Evolutionary conservation across 768 basidiomycete genomes (phyloP).

Genomic region (Termitomyces sp.): DNA sequence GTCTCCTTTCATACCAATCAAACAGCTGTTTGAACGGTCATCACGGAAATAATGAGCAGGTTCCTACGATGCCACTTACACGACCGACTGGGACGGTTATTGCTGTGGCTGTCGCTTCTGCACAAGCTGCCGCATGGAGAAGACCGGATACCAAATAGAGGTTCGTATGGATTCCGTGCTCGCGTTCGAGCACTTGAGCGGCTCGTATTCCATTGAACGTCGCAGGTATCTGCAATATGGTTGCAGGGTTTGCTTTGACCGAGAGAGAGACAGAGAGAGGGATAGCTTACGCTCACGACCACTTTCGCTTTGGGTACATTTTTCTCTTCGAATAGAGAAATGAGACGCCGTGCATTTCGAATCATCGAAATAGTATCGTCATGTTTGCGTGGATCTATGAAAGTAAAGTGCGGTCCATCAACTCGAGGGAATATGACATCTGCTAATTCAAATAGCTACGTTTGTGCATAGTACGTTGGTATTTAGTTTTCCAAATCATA

Average conservation of each 20-base stretch:
- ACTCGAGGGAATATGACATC: conserved; percentile 36
- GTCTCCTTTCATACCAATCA: conserved; percentile 33
- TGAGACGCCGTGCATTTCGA: conserved; percentile 33
- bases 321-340: conserved; percentile 33
- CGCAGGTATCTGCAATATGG: conserved; percentile 44
- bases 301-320: conserved; percentile 34
- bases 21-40: conserved; percentile 28
- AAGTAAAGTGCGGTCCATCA: conserved; percentile 43
- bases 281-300: conserved; percentile 41
- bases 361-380: conserved; percentile 33
- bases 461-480: neutral
- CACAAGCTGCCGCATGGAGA: conserved; percentile 51
- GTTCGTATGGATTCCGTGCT: conserved; percentile 41
- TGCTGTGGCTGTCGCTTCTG: conserved; percentile 41
- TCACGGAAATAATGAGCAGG: neutral
- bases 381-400: conserved; percentile 45
- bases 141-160: conserved; percentile 47
- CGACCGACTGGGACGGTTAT: conserved; percentile 45
- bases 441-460: conserved; percentile 48
- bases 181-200: conserved; percentile 30
- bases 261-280: neutral
- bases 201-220: conserved; percentile 50
- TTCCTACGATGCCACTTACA: conserved; percentile 28
- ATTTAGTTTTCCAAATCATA: neutral
- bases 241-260: neutral